These are phyloP conservation scores for Lepidium sativum DNA, from an alignment of 345 rosid genomes.

Conservation along the genomic window DNA sequence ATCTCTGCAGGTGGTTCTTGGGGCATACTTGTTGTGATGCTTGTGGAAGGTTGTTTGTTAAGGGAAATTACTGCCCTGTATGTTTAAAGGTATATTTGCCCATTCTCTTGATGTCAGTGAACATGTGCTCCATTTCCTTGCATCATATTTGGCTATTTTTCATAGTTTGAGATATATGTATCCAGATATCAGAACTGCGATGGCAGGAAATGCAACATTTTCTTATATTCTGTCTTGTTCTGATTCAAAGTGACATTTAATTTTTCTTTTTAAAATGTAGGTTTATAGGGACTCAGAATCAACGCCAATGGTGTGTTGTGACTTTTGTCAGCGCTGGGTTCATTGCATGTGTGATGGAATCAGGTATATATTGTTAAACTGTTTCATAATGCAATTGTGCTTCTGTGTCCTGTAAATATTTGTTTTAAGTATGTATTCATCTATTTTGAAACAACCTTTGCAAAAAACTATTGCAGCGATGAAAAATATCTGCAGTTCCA, in stretches of 20 bases:
- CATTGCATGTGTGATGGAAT: constrained; percentile 96
- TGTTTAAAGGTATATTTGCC: constrained; percentile 75
- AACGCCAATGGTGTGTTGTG: constrained; percentile 99
- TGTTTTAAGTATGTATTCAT: neutral
- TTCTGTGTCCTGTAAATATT: neutral
- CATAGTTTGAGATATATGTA: neutral
- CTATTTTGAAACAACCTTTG: neutral
- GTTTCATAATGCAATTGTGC: neutral
- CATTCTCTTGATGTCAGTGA: neutral
- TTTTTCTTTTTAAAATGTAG: constrained; percentile 30
- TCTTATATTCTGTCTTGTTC: neutral
- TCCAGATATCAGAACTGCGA: neutral
- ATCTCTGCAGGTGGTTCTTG: constrained; percentile 82
- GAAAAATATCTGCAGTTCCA: constrained; percentile 88
- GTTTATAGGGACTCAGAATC: constrained; percentile 98
- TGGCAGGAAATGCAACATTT: neutral
- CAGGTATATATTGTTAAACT: constrained; percentile 40
- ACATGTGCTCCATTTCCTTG: neutral
- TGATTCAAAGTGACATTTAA: neutral
- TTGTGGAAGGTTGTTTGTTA: constrained; percentile 98
- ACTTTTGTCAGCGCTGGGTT: constrained; percentile 99
- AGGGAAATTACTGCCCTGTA: constrained; percentile 98
- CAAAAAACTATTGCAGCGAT: constrained; percentile 51
- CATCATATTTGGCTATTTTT: neutral
- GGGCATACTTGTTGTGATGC: constrained; percentile 99